Evolutionary conservation across 768 basidiomycete genomes (phyloP).

Genomic region (Lentinula sp.): DNA sequence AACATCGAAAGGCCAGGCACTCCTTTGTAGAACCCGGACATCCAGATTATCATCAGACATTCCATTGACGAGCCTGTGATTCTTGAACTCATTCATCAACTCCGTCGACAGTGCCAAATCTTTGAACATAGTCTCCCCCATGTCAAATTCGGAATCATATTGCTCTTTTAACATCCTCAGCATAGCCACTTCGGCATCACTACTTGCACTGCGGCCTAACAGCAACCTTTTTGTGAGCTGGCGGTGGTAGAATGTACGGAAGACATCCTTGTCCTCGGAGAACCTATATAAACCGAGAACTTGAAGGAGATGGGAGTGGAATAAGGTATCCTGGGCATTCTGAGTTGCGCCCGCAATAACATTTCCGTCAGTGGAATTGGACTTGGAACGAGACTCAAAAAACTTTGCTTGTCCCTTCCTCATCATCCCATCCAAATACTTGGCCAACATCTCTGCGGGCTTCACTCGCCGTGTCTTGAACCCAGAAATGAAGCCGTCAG

Average conservation of each 20-base stretch:
- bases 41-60: constrained; percentile 35
- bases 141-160: constrained; percentile 93
- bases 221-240: constrained; percentile 83
- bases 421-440: constrained; percentile 83
- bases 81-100: constrained; percentile 59
- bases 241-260: constrained; percentile 87
- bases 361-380: background rate
- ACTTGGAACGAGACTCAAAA: constrained; percentile 28
- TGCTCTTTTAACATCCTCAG: constrained; percentile 81
- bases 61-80: constrained; percentile 22
- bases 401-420: constrained; percentile 70
- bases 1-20: constrained; percentile 79
- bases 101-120: constrained; percentile 79
- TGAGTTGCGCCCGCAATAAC: background rate
- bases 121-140: constrained; percentile 94
- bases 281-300: constrained; percentile 76
- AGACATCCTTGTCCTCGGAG: constrained; percentile 91
- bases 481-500: constrained; percentile 65
- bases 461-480: constrained; percentile 76
- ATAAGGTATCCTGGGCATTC: constrained; percentile 43
- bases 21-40: constrained; percentile 82
- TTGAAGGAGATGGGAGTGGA: constrained; percentile 55
- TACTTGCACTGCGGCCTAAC: constrained; percentile 77
- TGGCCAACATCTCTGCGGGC: constrained; percentile 92
- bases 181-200: constrained; percentile 82